Conservation (phyloP, 2,329 filamentous ascomycete genomes). For the Aspergillus sclerotialis region DNA sequence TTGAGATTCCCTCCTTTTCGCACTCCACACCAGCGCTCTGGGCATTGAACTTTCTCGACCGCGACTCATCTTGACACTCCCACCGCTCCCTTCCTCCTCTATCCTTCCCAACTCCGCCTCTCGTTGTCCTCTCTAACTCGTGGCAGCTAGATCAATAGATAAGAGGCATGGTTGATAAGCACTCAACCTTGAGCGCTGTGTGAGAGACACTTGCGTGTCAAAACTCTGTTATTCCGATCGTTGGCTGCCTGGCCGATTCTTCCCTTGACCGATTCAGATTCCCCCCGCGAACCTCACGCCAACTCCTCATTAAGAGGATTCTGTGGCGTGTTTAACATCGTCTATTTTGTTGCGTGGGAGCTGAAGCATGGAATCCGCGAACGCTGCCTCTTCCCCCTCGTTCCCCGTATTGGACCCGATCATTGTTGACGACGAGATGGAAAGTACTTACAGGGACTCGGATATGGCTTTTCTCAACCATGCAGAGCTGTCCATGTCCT, state of each 20-base stretch:
- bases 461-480: constrained; percentile 39
- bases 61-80: not conserved
- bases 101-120: no score
- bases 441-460: constrained; percentile 31
- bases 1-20: not conserved
- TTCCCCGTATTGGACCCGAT: constrained; percentile 34
- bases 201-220: not conserved
- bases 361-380: constrained; percentile 30
- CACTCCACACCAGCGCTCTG: not conserved
- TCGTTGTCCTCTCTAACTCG: not conserved
- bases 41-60: constrained; percentile 1
- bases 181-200: constrained; percentile 1
- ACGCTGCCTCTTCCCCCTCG: constrained; percentile 28
- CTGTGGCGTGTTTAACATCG: not conserved
- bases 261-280: constrained; percentile 1
- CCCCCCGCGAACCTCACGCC: not conserved
- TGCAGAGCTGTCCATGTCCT: constrained; percentile 28
- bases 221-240: constrained; percentile 1
- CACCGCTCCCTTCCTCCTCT: no score
- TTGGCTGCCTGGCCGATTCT: not conserved
- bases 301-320: not conserved
- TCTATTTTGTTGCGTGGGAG: constrained; percentile 3
- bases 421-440: constrained; percentile 38
- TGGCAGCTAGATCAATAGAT: no score
- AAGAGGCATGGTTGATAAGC: not conserved